Conservation (phyloP, 1,284 basidiomycete genomes). For the Microbotryomycetes sp. region DNA sequence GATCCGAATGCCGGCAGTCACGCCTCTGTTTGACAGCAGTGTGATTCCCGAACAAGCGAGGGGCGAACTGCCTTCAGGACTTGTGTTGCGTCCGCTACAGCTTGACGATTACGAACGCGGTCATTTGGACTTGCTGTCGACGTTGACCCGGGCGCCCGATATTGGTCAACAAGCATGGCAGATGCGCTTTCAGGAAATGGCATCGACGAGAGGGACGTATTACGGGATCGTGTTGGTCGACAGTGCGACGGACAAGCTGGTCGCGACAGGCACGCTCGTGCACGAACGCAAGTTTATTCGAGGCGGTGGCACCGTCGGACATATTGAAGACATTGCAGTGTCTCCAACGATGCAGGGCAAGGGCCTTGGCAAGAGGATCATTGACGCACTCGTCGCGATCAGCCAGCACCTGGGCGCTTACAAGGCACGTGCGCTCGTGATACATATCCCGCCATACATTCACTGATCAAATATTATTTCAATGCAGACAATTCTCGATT, state of each 20-base stretch:
- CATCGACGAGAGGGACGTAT: slow-evolving; percentile 59
- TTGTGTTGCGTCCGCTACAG: slow-evolving; percentile 78
- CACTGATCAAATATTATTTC: neutral
- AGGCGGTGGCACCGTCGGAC: slow-evolving; percentile 71
- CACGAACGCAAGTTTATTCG: slow-evolving; percentile 90
- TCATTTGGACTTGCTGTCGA: slow-evolving; percentile 74
- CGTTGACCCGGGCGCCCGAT: slow-evolving; percentile 71
- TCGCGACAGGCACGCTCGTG: slow-evolving; percentile 77
- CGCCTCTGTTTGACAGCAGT: neutral
- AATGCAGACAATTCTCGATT: slow-evolving; percentile 83
- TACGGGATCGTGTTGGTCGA: slow-evolving; percentile 79
- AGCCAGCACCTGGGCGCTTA: slow-evolving; percentile 40
- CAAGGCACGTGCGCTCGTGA: slow-evolving; percentile 53
- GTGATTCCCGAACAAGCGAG: neutral
- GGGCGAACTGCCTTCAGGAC: slow-evolving; percentile 1
- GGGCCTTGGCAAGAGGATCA: slow-evolving; percentile 79
- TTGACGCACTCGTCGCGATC: slow-evolving; percentile 57
- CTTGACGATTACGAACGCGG: slow-evolving; percentile 75
- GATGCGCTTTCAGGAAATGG: slow-evolving; percentile 60
- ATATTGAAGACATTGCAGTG: slow-evolving; percentile 97
- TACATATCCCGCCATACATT: neutral
- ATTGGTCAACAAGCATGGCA: slow-evolving; percentile 62
- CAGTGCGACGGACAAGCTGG: slow-evolving; percentile 65
- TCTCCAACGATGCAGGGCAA: slow-evolving; percentile 79
- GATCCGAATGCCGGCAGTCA: no score